Evolutionary conservation across 306 rosid species (phyloP).

Genomic region (Vigna angularis): DNA sequence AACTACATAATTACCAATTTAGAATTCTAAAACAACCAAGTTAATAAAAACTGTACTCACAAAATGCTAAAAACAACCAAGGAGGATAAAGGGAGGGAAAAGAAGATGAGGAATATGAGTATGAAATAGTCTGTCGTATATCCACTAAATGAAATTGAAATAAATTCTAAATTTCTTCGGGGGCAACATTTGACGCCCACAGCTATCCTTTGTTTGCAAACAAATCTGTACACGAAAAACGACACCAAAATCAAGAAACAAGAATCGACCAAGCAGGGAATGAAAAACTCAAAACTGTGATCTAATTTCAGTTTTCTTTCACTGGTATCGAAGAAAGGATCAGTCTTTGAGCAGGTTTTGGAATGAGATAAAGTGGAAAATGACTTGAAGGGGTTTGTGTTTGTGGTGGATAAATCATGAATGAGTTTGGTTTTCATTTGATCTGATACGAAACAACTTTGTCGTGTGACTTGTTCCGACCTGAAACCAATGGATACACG

Average conservation of each 20-base stretch:
- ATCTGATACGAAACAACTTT: too few relatives aligned
- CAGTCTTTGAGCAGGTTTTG: not conserved
- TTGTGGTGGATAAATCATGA: too few relatives aligned
- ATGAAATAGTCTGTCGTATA: not conserved
- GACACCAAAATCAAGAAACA: not conserved
- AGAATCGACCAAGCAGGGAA: not conserved
- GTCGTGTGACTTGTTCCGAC: too few relatives aligned
- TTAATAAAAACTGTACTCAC: not conserved
- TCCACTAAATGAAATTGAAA: not conserved
- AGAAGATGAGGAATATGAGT: not conserved
- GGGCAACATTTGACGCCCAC: slow-evolving; percentile 1
- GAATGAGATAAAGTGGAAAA: too few relatives aligned
- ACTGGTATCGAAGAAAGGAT: not conserved
- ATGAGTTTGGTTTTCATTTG: too few relatives aligned
- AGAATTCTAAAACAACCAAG: not conserved
- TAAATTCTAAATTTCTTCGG: not conserved
- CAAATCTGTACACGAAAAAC: not conserved
- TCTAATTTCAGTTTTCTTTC: not conserved
- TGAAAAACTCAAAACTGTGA: slow-evolving; percentile 3
- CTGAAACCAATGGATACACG: too few relatives aligned
- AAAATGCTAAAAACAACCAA: not conserved
- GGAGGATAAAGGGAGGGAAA: not conserved
- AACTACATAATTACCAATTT: too few relatives aligned
- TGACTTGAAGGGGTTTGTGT: too few relatives aligned
- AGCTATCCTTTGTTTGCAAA: not conserved